Evolutionary conservation across 768 basidiomycete genomes (phyloP).

Genomic region (Amanita phalloides): DNA sequence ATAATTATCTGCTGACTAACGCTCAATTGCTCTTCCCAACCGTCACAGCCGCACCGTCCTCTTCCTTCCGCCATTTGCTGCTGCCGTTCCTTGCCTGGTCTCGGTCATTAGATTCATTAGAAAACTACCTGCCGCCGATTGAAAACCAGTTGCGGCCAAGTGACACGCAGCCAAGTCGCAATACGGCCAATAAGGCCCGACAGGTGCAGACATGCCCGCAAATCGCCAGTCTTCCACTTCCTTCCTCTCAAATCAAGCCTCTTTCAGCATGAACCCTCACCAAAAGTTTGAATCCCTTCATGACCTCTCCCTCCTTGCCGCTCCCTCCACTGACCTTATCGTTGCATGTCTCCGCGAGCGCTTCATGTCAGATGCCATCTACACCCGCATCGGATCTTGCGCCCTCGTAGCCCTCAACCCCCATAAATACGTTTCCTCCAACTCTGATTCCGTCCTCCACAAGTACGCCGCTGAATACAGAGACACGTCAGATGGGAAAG

Average conservation of each 20-base stretch:
- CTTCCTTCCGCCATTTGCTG: background rate
- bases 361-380: conserved; percentile 76
- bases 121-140: no score
- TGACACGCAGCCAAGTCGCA: background rate
- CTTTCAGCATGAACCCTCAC: conserved; percentile 14
- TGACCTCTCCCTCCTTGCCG: conserved; percentile 58
- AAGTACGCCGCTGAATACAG: conserved; percentile 84
- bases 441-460: conserved; percentile 74
- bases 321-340: conserved; percentile 74
- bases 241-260: background rate
- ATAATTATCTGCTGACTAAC: conserved; percentile 15
- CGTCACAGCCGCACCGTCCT: background rate
- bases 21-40: conserved; percentile 5
- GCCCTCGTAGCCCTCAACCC: conserved; percentile 85
- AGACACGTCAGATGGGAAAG: conserved; percentile 54
- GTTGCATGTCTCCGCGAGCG: conserved; percentile 79
- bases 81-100: no score
- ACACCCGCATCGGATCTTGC: conserved; percentile 63
- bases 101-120: no score
- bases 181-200: background rate
- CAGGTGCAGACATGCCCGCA: background rate
- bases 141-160: background rate
- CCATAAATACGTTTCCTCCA: conserved; percentile 79
- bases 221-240: background rate
- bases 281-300: conserved; percentile 63